These are phyloP conservation scores for Gossypium trilobum DNA, from an alignment of 441 rosid genomes.

Conservation along the genomic window DNA sequence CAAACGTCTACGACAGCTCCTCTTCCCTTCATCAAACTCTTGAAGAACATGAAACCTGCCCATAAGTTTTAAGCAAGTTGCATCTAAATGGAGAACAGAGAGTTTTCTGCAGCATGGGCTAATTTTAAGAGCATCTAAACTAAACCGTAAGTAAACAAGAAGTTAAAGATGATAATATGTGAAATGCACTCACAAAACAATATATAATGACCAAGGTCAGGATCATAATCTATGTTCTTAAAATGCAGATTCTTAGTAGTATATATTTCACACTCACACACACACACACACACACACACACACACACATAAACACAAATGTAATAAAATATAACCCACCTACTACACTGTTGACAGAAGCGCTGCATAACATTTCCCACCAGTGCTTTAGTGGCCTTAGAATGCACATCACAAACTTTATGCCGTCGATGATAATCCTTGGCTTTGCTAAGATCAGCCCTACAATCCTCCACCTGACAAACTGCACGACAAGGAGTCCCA, in stretches of 20 bases:
- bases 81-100: constrained; percentile 20
- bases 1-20: constrained; percentile 48
- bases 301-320: not conserved
- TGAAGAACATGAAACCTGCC: constrained; percentile 49
- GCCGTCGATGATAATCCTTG: constrained; percentile 41
- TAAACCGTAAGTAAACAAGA: constrained; percentile 1
- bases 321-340: constrained; percentile 23
- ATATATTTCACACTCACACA: not conserved
- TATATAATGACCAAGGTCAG: not conserved
- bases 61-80: constrained; percentile 31
- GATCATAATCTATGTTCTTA: not conserved
- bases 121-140: not conserved
- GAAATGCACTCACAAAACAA: constrained; percentile 4
- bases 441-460: constrained; percentile 36
- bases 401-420: constrained; percentile 42
- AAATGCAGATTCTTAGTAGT: not conserved
- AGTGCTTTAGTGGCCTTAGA: constrained; percentile 36
- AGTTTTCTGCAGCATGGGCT: constrained; percentile 1
- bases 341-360: constrained; percentile 51
- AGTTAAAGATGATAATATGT: constrained; percentile 6
- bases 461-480: constrained; percentile 45
- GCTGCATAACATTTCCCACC: constrained; percentile 37
- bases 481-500: constrained; percentile 22
- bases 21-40: constrained; percentile 48
- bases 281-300: not conserved